Evolutionary conservation across 2,329 filamentous ascomycete species (phyloP).

Genomic region (Claviceps pazoutovae): DNA sequence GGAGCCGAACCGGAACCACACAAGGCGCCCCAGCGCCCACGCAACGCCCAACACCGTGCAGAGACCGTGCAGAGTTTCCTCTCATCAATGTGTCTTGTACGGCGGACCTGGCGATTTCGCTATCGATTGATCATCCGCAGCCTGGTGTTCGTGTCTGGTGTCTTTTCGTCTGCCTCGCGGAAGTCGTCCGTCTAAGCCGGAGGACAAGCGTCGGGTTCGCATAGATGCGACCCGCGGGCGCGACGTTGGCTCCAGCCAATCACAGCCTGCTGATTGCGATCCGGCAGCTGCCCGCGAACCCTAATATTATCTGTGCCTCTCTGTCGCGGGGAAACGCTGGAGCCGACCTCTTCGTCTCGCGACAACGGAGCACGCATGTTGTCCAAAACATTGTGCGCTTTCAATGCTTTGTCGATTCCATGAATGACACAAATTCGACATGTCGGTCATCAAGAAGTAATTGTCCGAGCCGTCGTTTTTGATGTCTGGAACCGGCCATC

Average conservation of each 20-base stretch:
- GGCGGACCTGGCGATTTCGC: no score
- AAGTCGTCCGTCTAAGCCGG: neutral
- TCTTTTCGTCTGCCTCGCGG: neutral
- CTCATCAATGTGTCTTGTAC: no score
- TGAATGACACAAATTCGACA: no score
- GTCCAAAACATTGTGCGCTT: neutral
- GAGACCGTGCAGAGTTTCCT: no score
- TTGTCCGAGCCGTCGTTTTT: no score
- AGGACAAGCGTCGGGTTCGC: neutral
- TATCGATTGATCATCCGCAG: no score
- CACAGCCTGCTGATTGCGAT: conserved; percentile 1
- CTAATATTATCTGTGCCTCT: neutral
- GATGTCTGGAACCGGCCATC: neutral
- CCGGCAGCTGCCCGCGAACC: neutral
- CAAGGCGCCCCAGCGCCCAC: no score
- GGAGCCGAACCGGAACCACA: no score
- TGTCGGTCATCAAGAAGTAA: no score
- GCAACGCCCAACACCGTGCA: no score
- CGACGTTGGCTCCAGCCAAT: conserved; percentile 1
- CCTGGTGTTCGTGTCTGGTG: no score
- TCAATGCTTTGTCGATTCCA: neutral
- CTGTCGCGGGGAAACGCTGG: neutral
- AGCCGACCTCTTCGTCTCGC: neutral
- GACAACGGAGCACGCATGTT: neutral
- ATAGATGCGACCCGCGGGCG: no score